Conservation (phyloP, 73 alveolate genomes). For the Tetrahymena malaccensis region DNA sequence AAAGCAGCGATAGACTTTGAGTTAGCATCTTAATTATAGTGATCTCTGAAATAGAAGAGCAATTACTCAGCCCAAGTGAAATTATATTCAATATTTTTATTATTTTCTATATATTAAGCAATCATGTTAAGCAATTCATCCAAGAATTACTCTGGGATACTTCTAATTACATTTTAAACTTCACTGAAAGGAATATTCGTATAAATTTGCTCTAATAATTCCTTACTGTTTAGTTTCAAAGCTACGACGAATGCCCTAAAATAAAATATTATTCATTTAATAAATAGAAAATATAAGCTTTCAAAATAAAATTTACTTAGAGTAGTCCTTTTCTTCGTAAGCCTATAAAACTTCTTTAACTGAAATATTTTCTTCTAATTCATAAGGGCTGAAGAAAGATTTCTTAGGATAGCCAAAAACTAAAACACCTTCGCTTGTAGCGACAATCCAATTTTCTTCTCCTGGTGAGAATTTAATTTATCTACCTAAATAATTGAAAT, state of each 20-base stretch:
- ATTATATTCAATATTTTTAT: conserved; percentile 4
- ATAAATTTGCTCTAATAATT: neutral
- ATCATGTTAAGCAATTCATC: conserved; percentile 7
- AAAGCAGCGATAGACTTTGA: neutral
- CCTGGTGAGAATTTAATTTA: conserved; percentile 24
- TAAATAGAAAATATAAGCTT: neutral
- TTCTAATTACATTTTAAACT: neutral
- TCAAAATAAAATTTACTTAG: neutral
- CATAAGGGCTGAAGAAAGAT: conserved; percentile 25
- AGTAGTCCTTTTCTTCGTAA: neutral
- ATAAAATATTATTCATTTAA: neutral
- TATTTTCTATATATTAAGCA: neutral
- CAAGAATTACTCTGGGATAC: conserved; percentile 26
- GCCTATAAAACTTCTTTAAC: conserved; percentile 6
- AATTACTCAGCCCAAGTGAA: conserved; percentile 16
- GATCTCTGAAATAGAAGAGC: neutral
- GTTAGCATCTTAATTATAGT: neutral
- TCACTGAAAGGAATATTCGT: neutral
- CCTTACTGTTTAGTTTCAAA: conserved; percentile 7
- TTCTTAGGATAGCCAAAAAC: conserved; percentile 21
- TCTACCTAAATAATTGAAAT: neutral
- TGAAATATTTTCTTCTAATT: conserved; percentile 18
- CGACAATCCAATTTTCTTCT: conserved; percentile 15
- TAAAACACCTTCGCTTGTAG: conserved; percentile 27
- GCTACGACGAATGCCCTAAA: conserved; percentile 3